Base-by-base conservation (phyloP, 2,329 filamentous ascomycete species). In the Orbilia ellipsospora region DNA sequence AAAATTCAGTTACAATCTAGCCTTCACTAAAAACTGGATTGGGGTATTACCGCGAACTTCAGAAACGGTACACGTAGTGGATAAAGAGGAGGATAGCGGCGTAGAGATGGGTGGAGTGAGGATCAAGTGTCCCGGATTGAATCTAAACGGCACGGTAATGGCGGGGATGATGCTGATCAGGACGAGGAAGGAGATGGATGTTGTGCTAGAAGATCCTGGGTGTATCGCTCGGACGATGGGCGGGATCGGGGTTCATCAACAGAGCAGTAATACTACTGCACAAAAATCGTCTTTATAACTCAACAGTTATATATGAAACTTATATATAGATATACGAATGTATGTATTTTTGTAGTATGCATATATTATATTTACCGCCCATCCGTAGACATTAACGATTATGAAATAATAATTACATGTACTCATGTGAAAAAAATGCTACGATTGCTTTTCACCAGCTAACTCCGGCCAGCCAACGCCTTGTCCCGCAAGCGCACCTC, bases 41-140 rank as follows among this genome's bases (percentile, higher is more conserved):
- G 70, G 77, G 7, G 78, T 78, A 31, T 40, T 78, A 23, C 78
- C 78, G 8, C 55, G 78, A 10, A 75, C 67, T 0, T 57, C 26
- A 2, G 67, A 68, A 56, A 72, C 60, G 0, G 73, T 66, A 1
- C 72, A 78, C n/a, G 72, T 73, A 8, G 63, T 78, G 16, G 72
- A 61, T 10, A 55, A 57, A 28, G 66, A 67, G 0, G 56, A 66
- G 55, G 66, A 72, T 10, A 72, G 66, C 20, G 73, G 61, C 0
- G 61, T 51, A 3, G 61, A 59, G 16, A 15, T 76, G 1, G 73
- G 72, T 12, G 73, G 61, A 6, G 66, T 77, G 18, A 23, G 18
- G 16, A 64, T 72, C 16, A 61, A 60, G 8, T 70, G 61, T 18
- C 73, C 73, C 31, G 73, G 73, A 6, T 67, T 77, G 16, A 72